Evolutionary conservation across 2,329 filamentous ascomycete species (phyloP).

Genomic region (Chalara sp.): DNA sequence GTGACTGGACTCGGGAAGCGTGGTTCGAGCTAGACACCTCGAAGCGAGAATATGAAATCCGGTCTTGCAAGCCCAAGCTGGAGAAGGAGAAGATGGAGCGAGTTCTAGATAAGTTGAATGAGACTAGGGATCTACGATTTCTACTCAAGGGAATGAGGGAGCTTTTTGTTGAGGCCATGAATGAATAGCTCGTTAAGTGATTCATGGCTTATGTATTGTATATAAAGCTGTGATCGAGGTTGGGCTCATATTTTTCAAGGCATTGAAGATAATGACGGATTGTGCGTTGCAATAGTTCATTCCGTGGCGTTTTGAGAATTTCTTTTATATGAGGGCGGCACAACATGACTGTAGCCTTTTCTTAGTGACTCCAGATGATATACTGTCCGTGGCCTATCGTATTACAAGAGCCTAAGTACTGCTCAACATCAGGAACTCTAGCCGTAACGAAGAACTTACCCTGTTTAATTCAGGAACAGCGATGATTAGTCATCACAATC

Average conservation of each 20-base stretch:
- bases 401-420: too few species aligned
- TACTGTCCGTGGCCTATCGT: too few species aligned
- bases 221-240: too few species aligned
- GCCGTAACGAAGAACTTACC: too few species aligned
- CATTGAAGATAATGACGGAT: background rate
- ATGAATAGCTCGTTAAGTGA: slow-evolving; percentile 8
- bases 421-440: too few species aligned
- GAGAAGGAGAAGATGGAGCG: slow-evolving; percentile 71
- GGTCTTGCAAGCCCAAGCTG: slow-evolving; percentile 74
- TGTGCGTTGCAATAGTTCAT: background rate
- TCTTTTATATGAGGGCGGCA: too few species aligned
- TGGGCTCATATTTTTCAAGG: background rate
- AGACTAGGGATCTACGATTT: slow-evolving; percentile 64
- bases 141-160: slow-evolving; percentile 79
- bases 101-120: slow-evolving; percentile 74
- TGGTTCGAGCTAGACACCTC: slow-evolving; percentile 89
- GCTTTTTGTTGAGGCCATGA: slow-evolving; percentile 64
- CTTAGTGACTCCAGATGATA: too few species aligned
- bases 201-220: too few species aligned
- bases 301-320: background rate
- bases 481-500: background rate
- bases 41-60: slow-evolving; percentile 77
- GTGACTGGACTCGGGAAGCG: slow-evolving; percentile 80
- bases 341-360: too few species aligned
- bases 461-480: too few species aligned